Conservation (phyloP, 129 eudicot genomes). For the Cynara cardunculus region DNA sequence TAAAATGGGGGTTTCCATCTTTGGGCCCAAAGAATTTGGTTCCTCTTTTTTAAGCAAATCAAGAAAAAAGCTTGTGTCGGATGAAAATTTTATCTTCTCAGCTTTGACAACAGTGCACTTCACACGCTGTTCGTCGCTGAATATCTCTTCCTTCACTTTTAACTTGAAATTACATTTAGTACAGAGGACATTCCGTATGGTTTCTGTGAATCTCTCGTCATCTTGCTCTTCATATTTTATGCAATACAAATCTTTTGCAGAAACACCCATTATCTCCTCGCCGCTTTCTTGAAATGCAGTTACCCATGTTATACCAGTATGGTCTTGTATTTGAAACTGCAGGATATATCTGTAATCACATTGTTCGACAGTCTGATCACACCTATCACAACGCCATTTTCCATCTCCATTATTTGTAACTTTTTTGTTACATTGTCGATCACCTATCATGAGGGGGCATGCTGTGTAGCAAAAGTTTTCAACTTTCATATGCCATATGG, state of each 20-base stretch:
- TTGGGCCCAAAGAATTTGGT: slow-evolving; percentile 23
- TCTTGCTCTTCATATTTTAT: slow-evolving; percentile 68
- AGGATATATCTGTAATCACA: slow-evolving; percentile 82
- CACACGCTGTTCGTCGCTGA: slow-evolving; percentile 67
- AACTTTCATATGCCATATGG: slow-evolving; percentile 34
- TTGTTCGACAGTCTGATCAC: slow-evolving; percentile 60
- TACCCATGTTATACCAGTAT: slow-evolving; percentile 76
- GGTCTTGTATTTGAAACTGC: slow-evolving; percentile 80
- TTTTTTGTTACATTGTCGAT: slow-evolving; percentile 76
- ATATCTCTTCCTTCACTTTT: slow-evolving; percentile 88
- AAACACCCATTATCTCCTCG: slow-evolving; percentile 58
- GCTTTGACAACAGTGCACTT: slow-evolving; percentile 70
- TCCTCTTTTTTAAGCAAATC: slow-evolving; percentile 38
- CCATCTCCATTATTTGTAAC: slow-evolving; percentile 86
- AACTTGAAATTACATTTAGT: slow-evolving; percentile 52
- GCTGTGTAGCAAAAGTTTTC: slow-evolving; percentile 82
- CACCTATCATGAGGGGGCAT: slow-evolving; percentile 61
- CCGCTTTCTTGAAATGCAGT: slow-evolving; percentile 90
- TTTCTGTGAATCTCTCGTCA: slow-evolving; percentile 58
- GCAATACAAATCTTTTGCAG: slow-evolving; percentile 68
- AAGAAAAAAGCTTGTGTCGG: slow-evolving; percentile 54
- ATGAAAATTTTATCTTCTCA: slow-evolving; percentile 41
- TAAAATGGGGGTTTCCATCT: slow-evolving; percentile 24
- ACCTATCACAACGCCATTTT: slow-evolving; percentile 83
- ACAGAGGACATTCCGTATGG: slow-evolving; percentile 35